Evolutionary conservation across 2,329 filamentous ascomycete species (phyloP), one percentile per base, ranked within the genome.

Genomic region (Penicillium janthinellum): DNA sequence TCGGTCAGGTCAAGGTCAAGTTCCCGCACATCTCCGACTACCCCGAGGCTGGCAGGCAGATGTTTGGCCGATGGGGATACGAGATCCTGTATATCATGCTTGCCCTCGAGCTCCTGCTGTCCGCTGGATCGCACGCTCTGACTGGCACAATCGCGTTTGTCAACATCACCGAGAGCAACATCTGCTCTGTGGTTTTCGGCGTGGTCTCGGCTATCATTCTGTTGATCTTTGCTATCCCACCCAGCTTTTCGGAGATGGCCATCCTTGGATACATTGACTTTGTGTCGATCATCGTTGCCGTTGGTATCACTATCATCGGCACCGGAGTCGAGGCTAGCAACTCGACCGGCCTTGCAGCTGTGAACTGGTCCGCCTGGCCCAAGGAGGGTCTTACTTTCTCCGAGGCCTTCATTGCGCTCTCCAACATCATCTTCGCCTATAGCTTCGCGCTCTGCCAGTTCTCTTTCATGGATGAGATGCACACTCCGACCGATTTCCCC

Each of bases 1-100:
- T 53, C 50, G 50, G 50, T 20, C 50, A 53, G 22, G 50, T 53
- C 50, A 53, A 53, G 50, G 50, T 53, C 50, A 53, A 53, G 25
- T 53, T 53, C 37, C 50, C 50, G 25, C 50, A 53, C 17, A 53
- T 53, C 15, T 41, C 50, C 20, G 50, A 53, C 22, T 53, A 53
- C 12, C 50, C 50, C 38, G 50, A 53, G 50, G 50, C 50, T 7
- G 50, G 50, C 4, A 12, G 50, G 17, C 50, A 42, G 25, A 53
- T 53, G 50, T 53, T 53, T 22, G 50, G 50, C 8, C 50, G 50
- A 31, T 53, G 50, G 50, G 50, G 50, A 20, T 53, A 53, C 17
- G 50, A 53, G 50, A 53, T 53, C 20, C 38, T 53, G 4, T 53
- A 53, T 20, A 6, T 53, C 22, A 53, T 53, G 50, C 34, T 53